A percentile compares a stretch with the other conserved stretches of the same genome.
Evolutionary conservation across 106 monocot genomes (phyloP).

Genomic region (Phalaenopsis equestris): DNA sequence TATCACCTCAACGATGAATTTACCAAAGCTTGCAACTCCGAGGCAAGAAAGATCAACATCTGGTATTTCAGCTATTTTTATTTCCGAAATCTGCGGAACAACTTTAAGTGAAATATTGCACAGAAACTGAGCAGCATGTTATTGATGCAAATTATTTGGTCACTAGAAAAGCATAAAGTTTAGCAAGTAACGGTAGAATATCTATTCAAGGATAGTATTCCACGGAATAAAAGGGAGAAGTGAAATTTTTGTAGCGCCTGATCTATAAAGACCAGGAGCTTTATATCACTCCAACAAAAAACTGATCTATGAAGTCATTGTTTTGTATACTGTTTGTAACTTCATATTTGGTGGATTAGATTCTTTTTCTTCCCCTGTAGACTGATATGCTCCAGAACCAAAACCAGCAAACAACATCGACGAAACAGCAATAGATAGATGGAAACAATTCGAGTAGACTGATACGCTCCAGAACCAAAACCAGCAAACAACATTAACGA

Average conservation of each 20-base stretch:
- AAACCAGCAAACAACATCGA: neutral
- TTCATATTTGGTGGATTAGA: too few species aligned
- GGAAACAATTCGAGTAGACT: too few species aligned
- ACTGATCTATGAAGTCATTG: too few species aligned
- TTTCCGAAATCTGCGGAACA: constrained; percentile 76
- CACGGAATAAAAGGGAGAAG: too few species aligned
- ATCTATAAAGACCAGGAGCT: too few species aligned
- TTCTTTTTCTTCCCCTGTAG: too few species aligned
- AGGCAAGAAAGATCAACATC: constrained; percentile 68
- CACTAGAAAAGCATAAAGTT: neutral
- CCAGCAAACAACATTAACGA: neutral
- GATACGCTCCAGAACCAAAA: neutral
- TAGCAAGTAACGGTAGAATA: neutral
- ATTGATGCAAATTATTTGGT: neutral
- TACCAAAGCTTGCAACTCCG: constrained; percentile 55
- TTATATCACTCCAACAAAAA: too few species aligned
- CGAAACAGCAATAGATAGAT: too few species aligned
- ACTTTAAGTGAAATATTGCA: neutral
- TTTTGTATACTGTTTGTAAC: too few species aligned
- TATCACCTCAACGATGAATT: constrained; percentile 76
- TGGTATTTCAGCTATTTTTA: constrained; percentile 78
- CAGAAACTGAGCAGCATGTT: neutral
- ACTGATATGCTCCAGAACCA: neutral
- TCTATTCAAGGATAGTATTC: neutral
- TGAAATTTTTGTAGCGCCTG: too few species aligned